A percentile compares a stretch with the other conserved stretches of the same genome.
Evolutionary conservation across 2,329 filamentous ascomycete genomes (phyloP).

Genomic region (Ophiostoma triangulosporum): DNA sequence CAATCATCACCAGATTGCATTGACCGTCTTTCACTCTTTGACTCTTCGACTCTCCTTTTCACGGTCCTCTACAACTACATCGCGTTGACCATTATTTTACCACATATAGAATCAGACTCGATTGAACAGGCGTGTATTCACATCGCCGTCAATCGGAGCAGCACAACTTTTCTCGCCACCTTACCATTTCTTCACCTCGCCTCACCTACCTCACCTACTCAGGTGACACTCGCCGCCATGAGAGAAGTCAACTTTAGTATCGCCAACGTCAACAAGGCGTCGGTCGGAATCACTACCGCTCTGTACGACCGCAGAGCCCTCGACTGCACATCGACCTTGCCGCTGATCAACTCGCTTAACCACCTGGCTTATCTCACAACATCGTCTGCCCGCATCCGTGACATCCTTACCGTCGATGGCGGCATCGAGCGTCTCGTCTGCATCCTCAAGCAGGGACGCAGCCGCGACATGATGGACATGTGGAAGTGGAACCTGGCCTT

Average conservation of each 20-base stretch:
- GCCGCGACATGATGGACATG: slow-evolving; percentile 99
- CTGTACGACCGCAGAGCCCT: slow-evolving; percentile 94
- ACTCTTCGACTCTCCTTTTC: no score
- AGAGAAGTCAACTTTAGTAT: slow-evolving; percentile 99
- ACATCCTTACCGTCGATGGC: slow-evolving; percentile 97
- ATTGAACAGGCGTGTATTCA: neutral
- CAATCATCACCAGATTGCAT: neutral
- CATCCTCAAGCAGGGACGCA: slow-evolving; percentile 93
- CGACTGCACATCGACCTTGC: slow-evolving; percentile 94
- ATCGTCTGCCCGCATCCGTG: slow-evolving; percentile 89
- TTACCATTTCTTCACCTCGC: neutral
- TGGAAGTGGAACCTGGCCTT: slow-evolving; percentile 99
- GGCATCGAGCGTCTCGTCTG: slow-evolving; percentile 92
- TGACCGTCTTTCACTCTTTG: neutral
- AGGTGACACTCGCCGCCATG: slow-evolving; percentile 40
- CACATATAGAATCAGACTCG: neutral
- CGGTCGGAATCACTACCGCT: slow-evolving; percentile 86
- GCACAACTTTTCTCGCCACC: no score
- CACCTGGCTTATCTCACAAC: slow-evolving; percentile 97
- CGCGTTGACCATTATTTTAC: no score
- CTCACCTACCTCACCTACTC: neutral
- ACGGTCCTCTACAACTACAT: no score
- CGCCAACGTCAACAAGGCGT: slow-evolving; percentile 98
- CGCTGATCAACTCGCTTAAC: slow-evolving; percentile 97
- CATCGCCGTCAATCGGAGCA: neutral